Evolutionary conservation across 306 rosid genomes (phyloP), one percentile per base, ranked within the genome.

Genomic region (Cercis canadensis): DNA sequence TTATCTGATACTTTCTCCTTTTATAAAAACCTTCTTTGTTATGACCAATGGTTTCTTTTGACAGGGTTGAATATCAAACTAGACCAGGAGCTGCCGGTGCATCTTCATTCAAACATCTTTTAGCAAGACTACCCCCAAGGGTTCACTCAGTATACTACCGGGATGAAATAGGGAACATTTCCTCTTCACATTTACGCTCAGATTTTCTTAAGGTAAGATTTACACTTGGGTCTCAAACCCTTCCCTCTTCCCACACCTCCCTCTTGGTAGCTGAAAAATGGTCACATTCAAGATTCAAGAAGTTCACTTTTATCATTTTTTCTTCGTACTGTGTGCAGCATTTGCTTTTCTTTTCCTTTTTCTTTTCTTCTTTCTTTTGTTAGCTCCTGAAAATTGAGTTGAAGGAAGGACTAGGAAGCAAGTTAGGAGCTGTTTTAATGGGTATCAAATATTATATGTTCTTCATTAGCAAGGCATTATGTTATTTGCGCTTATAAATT

Each of bases 101-200:
- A 66, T 86, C 99, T 70, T 91, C 99, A 65, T 94, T 94, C 75
- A 81, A 83, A 55, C 57, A 83, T 86, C 96, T 94, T 72, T 78
- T 89, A 33, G 97, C 91, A 34, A 89, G 83, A 76, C 77, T 94
- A 49, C 99, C 99, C 57, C 96, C 99, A 34, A 84, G 85, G 83
- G 96, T 89, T 76, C 99, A 94, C 86, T 94, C 99, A 24, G 97
- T 91, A 60, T 86, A 89, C 77, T 94, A 94, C 80, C 89, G 97
- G 31, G 99, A 94, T 65, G 88, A 59, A 58, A 94, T 94, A 51
- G 97, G 99, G 57, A 94, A 94, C 85, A 89, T 94, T 73, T 94
- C 99, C 5, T 76, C 99, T 57, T 94, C 99, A 15, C 96, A 81
- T 84, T 81, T 94, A 61, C 96, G 97, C 47, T 78, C 84, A 46